Evolutionary conservation across 805 yeast genomes (phyloP).

Genomic region (Metschnikowia matae): DNA sequence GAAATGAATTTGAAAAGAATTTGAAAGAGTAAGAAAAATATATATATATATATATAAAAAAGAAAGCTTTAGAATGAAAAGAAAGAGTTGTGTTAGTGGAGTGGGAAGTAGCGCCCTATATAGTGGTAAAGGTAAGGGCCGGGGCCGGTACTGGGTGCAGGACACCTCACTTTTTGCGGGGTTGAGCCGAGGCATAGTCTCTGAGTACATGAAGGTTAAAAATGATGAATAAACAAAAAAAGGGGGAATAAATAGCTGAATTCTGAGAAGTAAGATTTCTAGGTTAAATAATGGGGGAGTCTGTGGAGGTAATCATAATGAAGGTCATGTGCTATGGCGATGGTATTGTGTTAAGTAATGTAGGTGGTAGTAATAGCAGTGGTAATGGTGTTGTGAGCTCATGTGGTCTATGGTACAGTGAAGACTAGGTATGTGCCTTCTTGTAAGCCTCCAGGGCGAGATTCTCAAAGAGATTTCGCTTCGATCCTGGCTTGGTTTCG

Average conservation of each 20-base stretch:
- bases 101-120: background rate
- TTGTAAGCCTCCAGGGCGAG: conserved; percentile 1
- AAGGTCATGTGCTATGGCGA: no score
- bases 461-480: conserved; percentile 1
- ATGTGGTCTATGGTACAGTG: conserved; percentile 20
- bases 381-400: background rate
- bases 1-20: background rate
- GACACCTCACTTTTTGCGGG: conserved; percentile 9
- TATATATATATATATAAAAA: no score
- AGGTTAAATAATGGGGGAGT: background rate
- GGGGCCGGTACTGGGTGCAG: conserved; percentile 1
- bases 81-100: background rate
- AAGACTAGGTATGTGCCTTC: conserved; percentile 5
- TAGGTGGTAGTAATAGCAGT: no score
- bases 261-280: no score
- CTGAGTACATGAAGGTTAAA: no score
- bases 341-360: no score
- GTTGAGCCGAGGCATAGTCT: conserved; percentile 11
- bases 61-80: background rate
- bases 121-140: background rate
- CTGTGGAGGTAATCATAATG: background rate
- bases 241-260: no score
- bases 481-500: background rate
- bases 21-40: no score
- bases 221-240: no score